phyloP scores from a whole-genome alignment of 2,329 filamentous ascomycete species.

The Aureobasidium sp. region DNA sequence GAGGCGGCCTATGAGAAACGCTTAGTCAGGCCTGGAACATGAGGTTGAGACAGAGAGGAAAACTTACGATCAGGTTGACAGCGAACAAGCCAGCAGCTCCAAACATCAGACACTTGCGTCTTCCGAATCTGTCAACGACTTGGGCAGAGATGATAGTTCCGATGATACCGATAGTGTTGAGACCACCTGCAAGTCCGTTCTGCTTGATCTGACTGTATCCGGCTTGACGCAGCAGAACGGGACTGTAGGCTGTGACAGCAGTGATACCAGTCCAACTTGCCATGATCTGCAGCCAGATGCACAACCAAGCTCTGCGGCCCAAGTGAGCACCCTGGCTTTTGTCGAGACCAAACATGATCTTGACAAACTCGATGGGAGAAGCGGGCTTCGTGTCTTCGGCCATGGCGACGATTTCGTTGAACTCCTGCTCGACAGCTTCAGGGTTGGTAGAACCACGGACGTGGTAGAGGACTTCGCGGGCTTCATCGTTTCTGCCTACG shows the following conservation, averaged over 20 bases:
- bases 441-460: slow-evolving; percentile 29
- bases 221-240: slow-evolving; percentile 29
- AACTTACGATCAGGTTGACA: slow-evolving; percentile 35
- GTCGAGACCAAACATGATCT: slow-evolving; percentile 30
- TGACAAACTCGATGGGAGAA: slow-evolving; percentile 34
- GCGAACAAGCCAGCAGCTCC: slow-evolving; percentile 34
- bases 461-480: slow-evolving; percentile 23
- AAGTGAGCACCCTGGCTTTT: slow-evolving; percentile 29
- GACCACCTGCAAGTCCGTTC: slow-evolving; percentile 43
- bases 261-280: slow-evolving; percentile 40
- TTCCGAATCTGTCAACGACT: slow-evolving; percentile 45
- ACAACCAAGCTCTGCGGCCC: slow-evolving; percentile 37
- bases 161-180: slow-evolving; percentile 47
- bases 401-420: slow-evolving; percentile 30
- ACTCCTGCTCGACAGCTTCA: slow-evolving; percentile 23
- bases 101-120: slow-evolving; percentile 35
- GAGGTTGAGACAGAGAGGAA: neutral
- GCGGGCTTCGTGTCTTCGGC: slow-evolving; percentile 27
- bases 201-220: slow-evolving; percentile 35
- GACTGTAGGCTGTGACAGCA: slow-evolving; percentile 28
- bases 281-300: slow-evolving; percentile 41
- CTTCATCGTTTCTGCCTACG: slow-evolving; percentile 26
- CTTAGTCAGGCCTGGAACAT: too few relatives aligned
- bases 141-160: slow-evolving; percentile 46
- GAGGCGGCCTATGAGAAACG: slow-evolving; percentile 27